Base-by-base conservation (phyloP, 139 green algal genomes). In the Zygnema circumcarinatum region DNA sequence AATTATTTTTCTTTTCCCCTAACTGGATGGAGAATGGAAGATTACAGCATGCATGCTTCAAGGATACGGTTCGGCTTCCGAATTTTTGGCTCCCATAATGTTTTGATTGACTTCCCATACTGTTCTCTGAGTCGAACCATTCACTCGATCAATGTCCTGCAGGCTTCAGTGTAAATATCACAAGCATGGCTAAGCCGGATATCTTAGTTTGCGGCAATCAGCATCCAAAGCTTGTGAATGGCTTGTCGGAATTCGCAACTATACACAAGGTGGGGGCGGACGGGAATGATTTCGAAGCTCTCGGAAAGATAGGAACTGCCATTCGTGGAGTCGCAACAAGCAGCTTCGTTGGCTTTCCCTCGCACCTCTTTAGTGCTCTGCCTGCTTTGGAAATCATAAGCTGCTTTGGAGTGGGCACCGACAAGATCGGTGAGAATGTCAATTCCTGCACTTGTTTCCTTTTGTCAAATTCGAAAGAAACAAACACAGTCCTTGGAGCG, bases 341-440 rank as follows among this genome's bases (percentile, higher is more conserved):
- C 39, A 86, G 56, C 80, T 86, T 86, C 54, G 67, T 81, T 25
- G 80, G 80, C 0, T 80, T 86, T 69, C n/a, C 74, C 36, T 54
- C 82, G 31, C 40, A 25, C 25, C 82, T 87, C 3, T 85, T 87
- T 20, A 32, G 76, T 35, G 20, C 11, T 3, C 73, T 86, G 16
- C 82, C 82, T 42, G 22, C 20, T 33, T 62, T 88, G 35, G 39
- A 87, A 76, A 76, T 88, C 29, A 88, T 88, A 35, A 54, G 47
- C 76, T 75, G 40, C 74, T 88, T 88, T 38, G 83, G 83, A 33
- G 75, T 87, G 22, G 83, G 83, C 38, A 69, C 76, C 20, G 83
- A 88, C 38, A 62, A 53, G 11, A 88, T 88, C 29, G 80, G 80
- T 86, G 47, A 83, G 75, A n/a, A n/a, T n/a, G n/a, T n/a, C n/a